Evolutionary conservation across 2,329 filamentous ascomycete species (phyloP), one percentile per base, ranked within the genome.

Genomic region (Aureobasidium melanogenum): DNA sequence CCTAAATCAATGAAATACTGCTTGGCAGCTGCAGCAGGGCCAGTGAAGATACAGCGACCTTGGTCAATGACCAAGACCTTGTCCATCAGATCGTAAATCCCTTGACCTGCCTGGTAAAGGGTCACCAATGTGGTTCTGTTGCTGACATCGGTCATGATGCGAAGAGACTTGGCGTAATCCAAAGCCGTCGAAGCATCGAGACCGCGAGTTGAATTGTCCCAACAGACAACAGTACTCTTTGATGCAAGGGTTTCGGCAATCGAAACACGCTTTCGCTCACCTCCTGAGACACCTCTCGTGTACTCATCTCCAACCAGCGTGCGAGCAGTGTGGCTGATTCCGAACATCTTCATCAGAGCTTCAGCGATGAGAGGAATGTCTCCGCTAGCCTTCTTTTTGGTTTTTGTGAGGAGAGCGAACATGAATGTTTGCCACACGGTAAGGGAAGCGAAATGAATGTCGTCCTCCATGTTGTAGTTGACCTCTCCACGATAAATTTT

Each of bases 131-230:
- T 88, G 0, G 86, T 88, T 8, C 86, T 82, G 66, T 89, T 84
- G 68, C 82, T 86, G 63, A 91, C 83, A 64, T 91, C 87, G 3
- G 89, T 92, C 84, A 91, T 88, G 62, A 91, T 86, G 2, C 90
- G 85, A 1, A 95, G 79, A 0, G 87, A 89, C 69, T 85, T 86
- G 10, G 86, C 87, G 67, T 89, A 93, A 68, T 92, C 88, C 5
- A 92, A 78, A 5, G 89, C 89, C 0, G 88, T 92, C 1, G 85
- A 88, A 1, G 88, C 86, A 69, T 94, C 89, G 0, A 93, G 77
- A n/a, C 89, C 89, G 51, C 89, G 80, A 0, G 88, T 93, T 0
- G 84, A 87, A 71, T 93, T 93, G 67, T 93, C 89, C 87, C 88
- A 92, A 64, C 85, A 87, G 36, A 88, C 84, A 1, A 92, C 85